Evolutionary conservation across 139 green algal species (phyloP).

Genomic region (Deuterostichococcus epilithicus): DNA sequence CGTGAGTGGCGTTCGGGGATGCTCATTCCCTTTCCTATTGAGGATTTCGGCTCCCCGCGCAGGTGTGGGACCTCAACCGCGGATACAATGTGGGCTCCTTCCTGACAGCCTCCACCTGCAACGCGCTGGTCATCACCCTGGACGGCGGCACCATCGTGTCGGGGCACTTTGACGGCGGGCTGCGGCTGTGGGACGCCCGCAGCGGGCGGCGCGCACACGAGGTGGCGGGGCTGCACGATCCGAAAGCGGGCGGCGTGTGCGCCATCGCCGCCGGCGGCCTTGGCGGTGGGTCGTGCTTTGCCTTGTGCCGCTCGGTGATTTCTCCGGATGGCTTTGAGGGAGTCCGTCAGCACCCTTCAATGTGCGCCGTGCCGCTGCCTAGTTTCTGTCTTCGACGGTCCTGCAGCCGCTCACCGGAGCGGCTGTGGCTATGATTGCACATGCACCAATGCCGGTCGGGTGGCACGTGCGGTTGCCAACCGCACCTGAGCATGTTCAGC

Average conservation of each 20-base stretch:
- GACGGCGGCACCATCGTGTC: slow-evolving; percentile 45
- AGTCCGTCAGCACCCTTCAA: not conserved
- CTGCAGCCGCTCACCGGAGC: not conserved
- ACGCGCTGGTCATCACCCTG: slow-evolving; percentile 29
- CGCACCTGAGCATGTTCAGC: not conserved
- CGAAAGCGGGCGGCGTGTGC: slow-evolving; percentile 25
- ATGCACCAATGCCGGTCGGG: not conserved
- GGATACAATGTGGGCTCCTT: slow-evolving; percentile 53
- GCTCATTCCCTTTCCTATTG: not conserved
- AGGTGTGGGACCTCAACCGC: slow-evolving; percentile 62
- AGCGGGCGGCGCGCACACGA: slow-evolving; percentile 22
- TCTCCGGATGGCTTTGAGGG: not conserved
- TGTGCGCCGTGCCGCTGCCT: not conserved
- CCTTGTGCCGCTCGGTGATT: not conserved
- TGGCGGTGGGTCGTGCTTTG: not conserved
- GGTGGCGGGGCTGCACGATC: slow-evolving; percentile 35
- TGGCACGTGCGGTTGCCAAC: not conserved
- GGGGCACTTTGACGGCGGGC: slow-evolving; percentile 65
- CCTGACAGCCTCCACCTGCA: slow-evolving; percentile 52
- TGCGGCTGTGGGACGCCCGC: slow-evolving; percentile 69
- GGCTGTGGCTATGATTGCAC: not conserved
- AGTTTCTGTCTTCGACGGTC: not conserved
- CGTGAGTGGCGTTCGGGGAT: not conserved
- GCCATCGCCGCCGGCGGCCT: slow-evolving; percentile 6
- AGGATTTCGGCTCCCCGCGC: not conserved